Conservation (phyloP, 2,329 filamentous ascomycete species). For the Metarhizium album region DNA sequence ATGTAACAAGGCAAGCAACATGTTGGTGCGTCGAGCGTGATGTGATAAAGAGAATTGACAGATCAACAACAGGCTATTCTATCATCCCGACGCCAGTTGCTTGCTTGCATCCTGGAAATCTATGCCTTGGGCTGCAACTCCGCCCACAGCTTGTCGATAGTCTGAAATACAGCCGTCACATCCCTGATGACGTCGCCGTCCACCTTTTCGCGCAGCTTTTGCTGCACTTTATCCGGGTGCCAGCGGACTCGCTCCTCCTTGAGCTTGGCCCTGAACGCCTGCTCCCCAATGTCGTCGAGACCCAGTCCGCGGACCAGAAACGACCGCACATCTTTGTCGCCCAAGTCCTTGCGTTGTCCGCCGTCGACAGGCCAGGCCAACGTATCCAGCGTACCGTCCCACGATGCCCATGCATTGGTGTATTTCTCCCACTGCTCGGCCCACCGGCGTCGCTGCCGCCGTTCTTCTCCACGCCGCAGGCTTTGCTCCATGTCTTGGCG, state of each 20-base stretch:
- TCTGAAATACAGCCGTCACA: constrained; percentile 86
- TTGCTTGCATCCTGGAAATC: background rate
- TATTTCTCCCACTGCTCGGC: constrained; percentile 56
- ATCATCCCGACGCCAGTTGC: background rate
- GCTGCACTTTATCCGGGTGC: constrained; percentile 98
- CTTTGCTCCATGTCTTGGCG: constrained; percentile 58
- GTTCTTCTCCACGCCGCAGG: constrained; percentile 54
- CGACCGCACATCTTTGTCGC: constrained; percentile 48
- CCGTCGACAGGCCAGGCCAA: constrained; percentile 65
- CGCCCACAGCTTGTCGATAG: constrained; percentile 72
- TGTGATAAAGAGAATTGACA: no score
- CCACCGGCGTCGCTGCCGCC: constrained; percentile 45
- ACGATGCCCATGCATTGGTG: constrained; percentile 46
- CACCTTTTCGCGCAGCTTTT: constrained; percentile 65
- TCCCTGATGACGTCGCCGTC: constrained; percentile 62
- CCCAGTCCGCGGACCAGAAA: constrained; percentile 52
- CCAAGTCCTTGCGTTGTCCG: constrained; percentile 43
- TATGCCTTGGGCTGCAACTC: constrained; percentile 33
- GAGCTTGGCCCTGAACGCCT: constrained; percentile 39
- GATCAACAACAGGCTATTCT: background rate
- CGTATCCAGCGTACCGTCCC: constrained; percentile 31
- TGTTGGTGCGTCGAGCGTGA: no score
- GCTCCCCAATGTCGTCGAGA: constrained; percentile 32
- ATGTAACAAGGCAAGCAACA: no score
- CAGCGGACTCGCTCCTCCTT: constrained; percentile 84